Evolutionary conservation across 139 green algal species (phyloP).

Genomic region (Chlorella ohadii): DNA sequence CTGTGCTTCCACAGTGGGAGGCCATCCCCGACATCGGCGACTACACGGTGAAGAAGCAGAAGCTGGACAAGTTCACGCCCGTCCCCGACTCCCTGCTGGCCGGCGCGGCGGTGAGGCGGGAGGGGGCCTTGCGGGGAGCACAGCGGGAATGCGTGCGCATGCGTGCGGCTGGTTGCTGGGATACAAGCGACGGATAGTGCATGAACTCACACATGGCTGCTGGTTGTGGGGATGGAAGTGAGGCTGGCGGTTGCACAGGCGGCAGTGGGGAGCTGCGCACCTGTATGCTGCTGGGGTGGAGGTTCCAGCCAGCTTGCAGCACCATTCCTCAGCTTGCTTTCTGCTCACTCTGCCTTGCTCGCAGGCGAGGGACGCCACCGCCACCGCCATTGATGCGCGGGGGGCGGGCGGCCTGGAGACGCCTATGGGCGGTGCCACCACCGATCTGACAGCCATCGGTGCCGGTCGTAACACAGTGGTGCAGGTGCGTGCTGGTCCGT

Average conservation of each 20-base stretch:
- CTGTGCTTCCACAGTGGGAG: slow-evolving; percentile 70
- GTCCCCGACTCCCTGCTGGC: slow-evolving; percentile 93
- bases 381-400: slow-evolving; percentile 49
- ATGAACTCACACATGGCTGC: too few species aligned
- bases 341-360: too few species aligned
- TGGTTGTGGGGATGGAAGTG: too few species aligned
- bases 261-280: too few species aligned
- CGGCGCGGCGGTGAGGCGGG: slow-evolving; percentile 51
- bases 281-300: too few species aligned
- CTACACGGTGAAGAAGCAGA: slow-evolving; percentile 93
- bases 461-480: slow-evolving; percentile 83
- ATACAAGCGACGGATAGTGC: too few species aligned
- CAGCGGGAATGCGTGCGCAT: too few species aligned
- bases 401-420: slow-evolving; percentile 33
- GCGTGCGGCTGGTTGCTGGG: too few species aligned
- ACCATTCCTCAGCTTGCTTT: too few species aligned
- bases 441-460: slow-evolving; percentile 94
- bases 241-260: too few species aligned
- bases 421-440: slow-evolving; percentile 70
- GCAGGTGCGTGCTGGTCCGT: slow-evolving; percentile 17
- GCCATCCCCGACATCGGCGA: slow-evolving; percentile 98
- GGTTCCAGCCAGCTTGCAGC: too few species aligned
- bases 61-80: slow-evolving; percentile 86
- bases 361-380: slow-evolving; percentile 65
- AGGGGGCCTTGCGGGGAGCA: too few species aligned